A percentile compares a stretch with the other conserved stretches of the same genome.
Conservation (phyloP, 1,284 basidiomycete species). For the Sporisorium reilianum region DNA sequence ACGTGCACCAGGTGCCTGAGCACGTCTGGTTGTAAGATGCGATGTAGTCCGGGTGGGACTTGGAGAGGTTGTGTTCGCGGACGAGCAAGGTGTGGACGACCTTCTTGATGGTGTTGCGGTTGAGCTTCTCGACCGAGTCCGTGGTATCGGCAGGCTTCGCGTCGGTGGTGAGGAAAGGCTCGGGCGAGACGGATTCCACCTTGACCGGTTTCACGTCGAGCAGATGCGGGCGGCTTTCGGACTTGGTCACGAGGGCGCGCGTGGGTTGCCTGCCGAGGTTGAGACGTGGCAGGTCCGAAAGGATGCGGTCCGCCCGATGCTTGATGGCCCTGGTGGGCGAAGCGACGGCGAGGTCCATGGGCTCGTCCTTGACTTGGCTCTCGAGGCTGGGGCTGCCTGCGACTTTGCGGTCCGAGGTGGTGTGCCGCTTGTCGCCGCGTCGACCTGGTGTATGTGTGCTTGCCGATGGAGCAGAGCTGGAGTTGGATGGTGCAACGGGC, state of each 20-base stretch:
- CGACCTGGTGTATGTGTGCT: constrained; percentile 50
- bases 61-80: constrained; percentile 32
- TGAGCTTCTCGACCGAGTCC: constrained; percentile 33
- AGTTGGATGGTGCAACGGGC: constrained; percentile 7
- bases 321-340: constrained; percentile 28
- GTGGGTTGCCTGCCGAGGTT: constrained; percentile 41
- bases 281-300: constrained; percentile 42
- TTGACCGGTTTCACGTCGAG: constrained; percentile 37
- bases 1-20: constrained; percentile 53
- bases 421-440: constrained; percentile 51
- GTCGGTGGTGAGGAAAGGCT: constrained; percentile 24
- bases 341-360: not conserved
- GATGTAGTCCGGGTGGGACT: constrained; percentile 50
- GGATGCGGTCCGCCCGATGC: constrained; percentile 37
- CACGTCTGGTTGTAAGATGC: constrained; percentile 57
- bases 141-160: not conserved
- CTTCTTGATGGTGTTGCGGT: constrained; percentile 49
- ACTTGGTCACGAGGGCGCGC: constrained; percentile 9
- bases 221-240: constrained; percentile 6
- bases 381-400: constrained; percentile 29
- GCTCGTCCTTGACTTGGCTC: constrained; percentile 3
- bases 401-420: constrained; percentile 31
- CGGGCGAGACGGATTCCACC: constrained; percentile 32
- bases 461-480: not conserved
- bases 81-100: constrained; percentile 37